Percentiles rank a stretch among this genome's conserved stretches.
These are phyloP conservation scores for Brassica nigra DNA, from an alignment of 345 rosid genomes.

Conservation along the genomic window DNA sequence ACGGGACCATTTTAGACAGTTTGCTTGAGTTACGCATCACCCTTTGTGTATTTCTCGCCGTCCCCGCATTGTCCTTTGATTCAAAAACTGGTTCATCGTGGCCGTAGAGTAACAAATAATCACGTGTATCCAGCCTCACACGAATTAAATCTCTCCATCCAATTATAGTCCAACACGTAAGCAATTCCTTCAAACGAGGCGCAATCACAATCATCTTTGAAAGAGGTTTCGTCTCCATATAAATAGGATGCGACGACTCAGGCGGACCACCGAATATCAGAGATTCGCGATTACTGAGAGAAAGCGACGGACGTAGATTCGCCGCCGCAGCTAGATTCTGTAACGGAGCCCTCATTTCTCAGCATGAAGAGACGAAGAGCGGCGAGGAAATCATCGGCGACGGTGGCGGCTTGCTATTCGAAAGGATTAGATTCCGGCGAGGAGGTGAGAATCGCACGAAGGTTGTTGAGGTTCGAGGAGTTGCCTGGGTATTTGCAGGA, in stretches of 20 bases:
- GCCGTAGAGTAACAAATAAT: background rate
- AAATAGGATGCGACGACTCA: background rate
- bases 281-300: background rate
- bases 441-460: slow-evolving; percentile 35
- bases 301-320: slow-evolving; percentile 18
- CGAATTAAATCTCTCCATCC: background rate
- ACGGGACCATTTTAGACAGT: background rate
- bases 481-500: slow-evolving; percentile 82
- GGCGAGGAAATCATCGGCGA: slow-evolving; percentile 22
- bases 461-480: slow-evolving; percentile 64
- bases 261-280: slow-evolving; percentile 1
- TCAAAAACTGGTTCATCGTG: background rate
- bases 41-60: slow-evolving; percentile 8
- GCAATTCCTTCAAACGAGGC: background rate
- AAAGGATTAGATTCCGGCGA: slow-evolving; percentile 8
- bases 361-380: slow-evolving; percentile 30
- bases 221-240: slow-evolving; percentile 20
- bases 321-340: slow-evolving; percentile 3
- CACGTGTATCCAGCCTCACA: slow-evolving; percentile 15
- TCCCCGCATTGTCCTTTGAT: background rate
- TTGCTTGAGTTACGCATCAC: slow-evolving; percentile 8
- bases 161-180: background rate
- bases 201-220: slow-evolving; percentile 1
- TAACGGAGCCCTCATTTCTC: background rate
- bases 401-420: slow-evolving; percentile 2